Base-by-base conservation (phyloP, 2,329 filamentous ascomycete genomes). In the Rhynchosporium graminicola region DNA sequence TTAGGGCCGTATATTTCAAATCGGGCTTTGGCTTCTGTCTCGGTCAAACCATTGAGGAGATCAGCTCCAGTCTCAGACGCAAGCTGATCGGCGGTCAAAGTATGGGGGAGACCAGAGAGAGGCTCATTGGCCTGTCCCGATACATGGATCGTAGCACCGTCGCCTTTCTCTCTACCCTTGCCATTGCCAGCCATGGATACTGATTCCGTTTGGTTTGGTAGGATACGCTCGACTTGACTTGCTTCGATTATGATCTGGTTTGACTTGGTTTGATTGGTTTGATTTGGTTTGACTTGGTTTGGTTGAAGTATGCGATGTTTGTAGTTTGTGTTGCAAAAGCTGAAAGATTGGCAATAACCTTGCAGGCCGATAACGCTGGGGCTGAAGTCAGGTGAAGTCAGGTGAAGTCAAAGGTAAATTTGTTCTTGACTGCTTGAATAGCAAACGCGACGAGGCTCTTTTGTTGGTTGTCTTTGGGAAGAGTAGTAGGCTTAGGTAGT, bases 81-180 rank as follows among this genome's bases (percentile, higher is more conserved):
- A 40, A 86, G 80, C 38, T 80, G 75, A 20, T 80, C 76, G 69
- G 78, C 78, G n/a, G 79, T 73, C 56, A 91, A 77, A 48, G 83
- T 79, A 72, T 91, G 88, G 7, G 88, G 85, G 13, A 87, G 87
- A 42, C 79, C 77, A 7, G 84, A 82, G 45, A 91, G 76, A 43
- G 82, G 83, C 64, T 77, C 79, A 67, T 81, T 81, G 36, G 77
- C 73, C 68, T 80, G 79, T 33, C 78, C 78, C 29, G 78, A 78
- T 29, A 74, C 73, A 68, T 79, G 77, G 77, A 36, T 10, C 4
- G 36, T 3, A 40, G 51, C 33, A 36, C 38, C 15, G 3, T 54
- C 51, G 2, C 29, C 13, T 29, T 54, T 54, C 3, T 13, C 29
- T 15, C 20, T 50, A 36, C 20, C 46, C 29, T 48, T 48, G 26